phyloP scores from a whole-genome alignment of 805 yeast species.

The Candida maesae region DNA sequence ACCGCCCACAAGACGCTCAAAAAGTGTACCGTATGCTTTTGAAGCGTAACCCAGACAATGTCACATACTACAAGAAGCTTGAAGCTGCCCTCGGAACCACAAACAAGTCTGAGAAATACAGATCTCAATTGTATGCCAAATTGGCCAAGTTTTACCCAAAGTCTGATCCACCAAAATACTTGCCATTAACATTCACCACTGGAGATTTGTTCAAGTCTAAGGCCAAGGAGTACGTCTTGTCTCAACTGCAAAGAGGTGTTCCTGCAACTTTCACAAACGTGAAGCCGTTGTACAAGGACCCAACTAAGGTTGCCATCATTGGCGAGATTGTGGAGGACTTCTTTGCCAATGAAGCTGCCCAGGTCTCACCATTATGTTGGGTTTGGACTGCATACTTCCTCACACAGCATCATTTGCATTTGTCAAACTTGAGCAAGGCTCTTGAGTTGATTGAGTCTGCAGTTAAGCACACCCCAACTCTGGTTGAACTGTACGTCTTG shows the following conservation, averaged over 20 bases:
- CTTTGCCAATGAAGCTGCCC: conserved; percentile 28
- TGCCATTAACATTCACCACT: conserved; percentile 71
- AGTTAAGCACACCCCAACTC: conserved; percentile 70
- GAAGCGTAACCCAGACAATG: conserved; percentile 82
- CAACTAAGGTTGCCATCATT: conserved; percentile 35
- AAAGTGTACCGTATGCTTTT: conserved; percentile 62
- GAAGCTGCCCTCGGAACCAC: conserved; percentile 61
- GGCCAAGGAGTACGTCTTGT: conserved; percentile 50
- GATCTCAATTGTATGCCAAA: conserved; percentile 60
- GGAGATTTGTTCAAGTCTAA: conserved; percentile 48
- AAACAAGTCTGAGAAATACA: conserved; percentile 41
- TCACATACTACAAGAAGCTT: conserved; percentile 57
- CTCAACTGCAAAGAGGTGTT: conserved; percentile 72
- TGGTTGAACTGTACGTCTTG: conserved; percentile 75
- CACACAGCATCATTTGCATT: conserved; percentile 68
- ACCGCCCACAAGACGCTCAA: conserved; percentile 60
- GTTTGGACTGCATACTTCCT: conserved; percentile 76
- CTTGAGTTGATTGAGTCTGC: conserved; percentile 56
- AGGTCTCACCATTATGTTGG: conserved; percentile 32
- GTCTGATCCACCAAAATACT: conserved; percentile 72
- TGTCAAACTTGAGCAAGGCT: conserved; percentile 53
- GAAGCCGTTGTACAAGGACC: conserved; percentile 66
- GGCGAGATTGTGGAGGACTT: conserved; percentile 53
- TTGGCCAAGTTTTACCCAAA: conserved; percentile 71
- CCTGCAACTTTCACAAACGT: conserved; percentile 88